Evolutionary conservation across 805 yeast species (phyloP).

Genomic region (Helenozyma rhizophorensis): DNA sequence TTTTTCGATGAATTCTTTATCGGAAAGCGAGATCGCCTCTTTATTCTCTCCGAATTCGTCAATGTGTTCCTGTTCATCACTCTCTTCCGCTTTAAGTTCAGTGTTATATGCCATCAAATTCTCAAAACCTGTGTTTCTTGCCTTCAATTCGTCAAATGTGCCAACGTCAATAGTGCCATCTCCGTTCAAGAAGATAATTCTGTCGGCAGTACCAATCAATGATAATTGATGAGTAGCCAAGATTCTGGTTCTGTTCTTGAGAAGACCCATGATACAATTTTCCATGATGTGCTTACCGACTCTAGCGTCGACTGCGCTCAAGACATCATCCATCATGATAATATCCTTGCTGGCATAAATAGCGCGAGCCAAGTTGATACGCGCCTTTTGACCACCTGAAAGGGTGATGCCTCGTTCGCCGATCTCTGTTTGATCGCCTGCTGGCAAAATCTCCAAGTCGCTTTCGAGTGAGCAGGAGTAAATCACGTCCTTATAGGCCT

Average conservation of each 20-base stretch:
- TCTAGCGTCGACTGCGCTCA: slow-evolving; percentile 83
- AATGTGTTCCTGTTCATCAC: slow-evolving; percentile 14
- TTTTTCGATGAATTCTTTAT: slow-evolving; percentile 10
- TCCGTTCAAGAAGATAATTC: slow-evolving; percentile 63
- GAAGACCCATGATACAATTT: slow-evolving; percentile 57
- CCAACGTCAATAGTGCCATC: slow-evolving; percentile 63
- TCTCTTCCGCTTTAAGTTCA: slow-evolving; percentile 16
- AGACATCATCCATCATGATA: slow-evolving; percentile 69
- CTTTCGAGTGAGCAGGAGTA: slow-evolving; percentile 62
- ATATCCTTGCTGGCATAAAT: slow-evolving; percentile 68
- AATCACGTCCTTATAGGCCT: slow-evolving; percentile 50
- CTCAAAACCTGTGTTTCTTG: slow-evolving; percentile 30
- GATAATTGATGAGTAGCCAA: slow-evolving; percentile 84
- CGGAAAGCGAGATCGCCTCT: slow-evolving; percentile 5
- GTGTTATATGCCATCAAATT: slow-evolving; percentile 37
- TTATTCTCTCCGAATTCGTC: slow-evolving; percentile 15
- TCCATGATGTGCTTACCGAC: slow-evolving; percentile 79
- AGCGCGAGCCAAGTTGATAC: slow-evolving; percentile 75
- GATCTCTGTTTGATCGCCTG: slow-evolving; percentile 74
- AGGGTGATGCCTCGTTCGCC: slow-evolving; percentile 84
- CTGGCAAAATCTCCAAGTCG: slow-evolving; percentile 64
- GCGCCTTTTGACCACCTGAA: slow-evolving; percentile 89
- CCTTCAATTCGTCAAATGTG: slow-evolving; percentile 48
- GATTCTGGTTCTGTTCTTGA: slow-evolving; percentile 59
- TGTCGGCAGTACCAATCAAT: slow-evolving; percentile 63